Evolutionary conservation across 2,329 filamentous ascomycete species (phyloP).

Genomic region (Sphaerulina vaccinii): DNA sequence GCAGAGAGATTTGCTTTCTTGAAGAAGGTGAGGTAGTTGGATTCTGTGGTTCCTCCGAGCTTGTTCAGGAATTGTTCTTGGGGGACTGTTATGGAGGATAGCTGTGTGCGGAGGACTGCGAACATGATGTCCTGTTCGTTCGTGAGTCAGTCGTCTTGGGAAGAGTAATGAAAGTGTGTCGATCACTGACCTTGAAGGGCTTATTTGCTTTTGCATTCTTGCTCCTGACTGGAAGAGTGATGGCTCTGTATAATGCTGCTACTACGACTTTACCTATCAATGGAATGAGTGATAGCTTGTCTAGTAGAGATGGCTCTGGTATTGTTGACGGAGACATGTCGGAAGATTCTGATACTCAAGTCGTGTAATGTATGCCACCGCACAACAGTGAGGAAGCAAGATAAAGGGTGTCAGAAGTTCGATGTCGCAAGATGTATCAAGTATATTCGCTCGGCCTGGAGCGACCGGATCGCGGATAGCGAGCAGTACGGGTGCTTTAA

Average conservation of each 20-base stretch:
- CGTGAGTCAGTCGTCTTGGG: too few species aligned
- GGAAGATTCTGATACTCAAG: too few species aligned
- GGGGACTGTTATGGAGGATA: slow-evolving; percentile 29
- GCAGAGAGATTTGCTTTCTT: slow-evolving; percentile 40
- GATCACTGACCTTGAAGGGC: slow-evolving; percentile 31
- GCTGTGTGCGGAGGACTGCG: slow-evolving; percentile 28
- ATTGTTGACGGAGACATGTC: too few species aligned
- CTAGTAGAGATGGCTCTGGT: slow-evolving; percentile 5
- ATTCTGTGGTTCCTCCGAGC: slow-evolving; percentile 31
- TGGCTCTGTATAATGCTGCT: slow-evolving; percentile 35
- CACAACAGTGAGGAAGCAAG: too few species aligned
- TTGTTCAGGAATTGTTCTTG: slow-evolving; percentile 42
- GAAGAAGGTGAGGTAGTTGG: slow-evolving; percentile 39
- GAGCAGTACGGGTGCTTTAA: too few species aligned
- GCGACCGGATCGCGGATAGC: too few species aligned
- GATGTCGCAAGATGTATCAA: too few species aligned
- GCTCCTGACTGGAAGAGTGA: slow-evolving; percentile 39
- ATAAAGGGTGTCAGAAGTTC: too few species aligned
- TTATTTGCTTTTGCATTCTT: slow-evolving; percentile 29
- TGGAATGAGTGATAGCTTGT: slow-evolving; percentile 22
- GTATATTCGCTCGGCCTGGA: too few species aligned
- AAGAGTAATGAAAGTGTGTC: too few species aligned
- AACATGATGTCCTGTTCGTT: slow-evolving; percentile 33
- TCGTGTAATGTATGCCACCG: too few species aligned
- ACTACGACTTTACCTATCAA: slow-evolving; percentile 31